Base-by-base conservation (phyloP, 192 early-diverging fungal genomes). In the Backusella tarrabulga region DNA sequence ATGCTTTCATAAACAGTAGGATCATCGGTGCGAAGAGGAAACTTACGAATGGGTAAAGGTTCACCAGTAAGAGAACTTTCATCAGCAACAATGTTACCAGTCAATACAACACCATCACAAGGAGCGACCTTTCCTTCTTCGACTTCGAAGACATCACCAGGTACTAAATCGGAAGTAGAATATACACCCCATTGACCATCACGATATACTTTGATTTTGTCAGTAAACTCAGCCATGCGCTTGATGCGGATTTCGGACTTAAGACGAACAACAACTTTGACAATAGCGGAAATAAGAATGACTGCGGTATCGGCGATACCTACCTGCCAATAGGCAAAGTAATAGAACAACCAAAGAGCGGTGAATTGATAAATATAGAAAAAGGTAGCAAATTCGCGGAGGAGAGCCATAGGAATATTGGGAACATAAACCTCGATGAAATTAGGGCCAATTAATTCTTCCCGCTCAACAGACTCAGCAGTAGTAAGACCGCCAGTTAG, bases 71-170 rank as follows among this genome's bases (percentile, higher is more conserved):
- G 79, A 42, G 88, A 90, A 23, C 82, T 81, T 82, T 93, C 91
- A 80, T 94, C 91, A 73, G 88, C 89, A 21, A 94, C 87, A 29
- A 87, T 86, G 41, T 87, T 88, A 26, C 91, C 93, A 52, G 75
- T 74, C 19, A 86, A 60, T 34, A 89, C 68, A 35, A 87, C 69
- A 60, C 83, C 81, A 81, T 87, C 88, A 76, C 88, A 89, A 34
- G 81, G 80, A 63, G 87, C 80, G n/a, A 81, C 81, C 77, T 85
- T 84, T 38, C 84, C 83, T 67, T 82, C 72, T 3, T 66, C 73
- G 2, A 94, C 73, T 77, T 87, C 83, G 46, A 93, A 86, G 0
- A 94, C 90, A 80, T 94, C 93, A 56, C 93, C 93, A n/a, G 90
- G 90, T 14, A 91, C 92, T 40, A 93, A 75, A 4, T 92, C 85